Evolutionary conservation across 1,284 basidiomycete species (phyloP).

Genomic region (Malassezia psittaci): DNA sequence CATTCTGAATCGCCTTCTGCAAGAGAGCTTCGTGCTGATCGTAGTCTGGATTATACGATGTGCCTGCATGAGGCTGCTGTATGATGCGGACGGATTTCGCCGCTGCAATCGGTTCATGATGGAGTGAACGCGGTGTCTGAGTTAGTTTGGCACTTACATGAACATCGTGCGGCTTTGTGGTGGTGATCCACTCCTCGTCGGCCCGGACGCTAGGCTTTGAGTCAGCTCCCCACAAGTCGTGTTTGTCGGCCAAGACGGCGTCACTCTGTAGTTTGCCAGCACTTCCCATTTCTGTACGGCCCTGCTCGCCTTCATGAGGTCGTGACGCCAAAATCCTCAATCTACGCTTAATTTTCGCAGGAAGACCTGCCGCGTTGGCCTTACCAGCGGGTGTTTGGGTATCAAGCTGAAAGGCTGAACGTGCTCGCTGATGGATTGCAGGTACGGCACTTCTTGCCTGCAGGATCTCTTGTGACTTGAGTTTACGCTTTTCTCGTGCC

Average conservation of each 20-base stretch:
- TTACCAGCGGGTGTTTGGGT: conserved; percentile 12
- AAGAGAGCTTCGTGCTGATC: conserved; percentile 68
- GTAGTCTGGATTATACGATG: conserved; percentile 83
- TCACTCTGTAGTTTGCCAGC: conserved; percentile 17
- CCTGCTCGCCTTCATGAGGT: conserved; percentile 13
- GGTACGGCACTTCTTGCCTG: conserved; percentile 72
- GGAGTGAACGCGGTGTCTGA: conserved; percentile 3
- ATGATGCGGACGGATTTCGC: conserved; percentile 54
- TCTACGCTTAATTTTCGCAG: conserved; percentile 24
- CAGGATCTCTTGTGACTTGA: conserved; percentile 73
- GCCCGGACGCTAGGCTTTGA: neutral
- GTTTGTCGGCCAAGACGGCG: conserved; percentile 9
- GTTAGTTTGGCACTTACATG: neutral
- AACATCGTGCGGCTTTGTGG: neutral
- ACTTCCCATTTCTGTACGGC: conserved; percentile 4
- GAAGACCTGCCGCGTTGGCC: conserved; percentile 20
- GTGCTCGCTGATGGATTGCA: conserved; percentile 49
- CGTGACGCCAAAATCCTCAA: conserved; percentile 19
- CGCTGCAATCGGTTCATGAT: neutral
- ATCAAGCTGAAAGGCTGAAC: conserved; percentile 48
- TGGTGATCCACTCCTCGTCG: conserved; percentile 9
- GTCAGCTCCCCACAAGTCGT: conserved; percentile 8
- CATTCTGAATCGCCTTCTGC: conserved; percentile 60
- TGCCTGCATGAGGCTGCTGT: conserved; percentile 67
- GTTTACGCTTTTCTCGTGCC: conserved; percentile 50